Evolutionary conservation across 768 basidiomycete species (phyloP).

Genomic region (Lactarius vividus): DNA sequence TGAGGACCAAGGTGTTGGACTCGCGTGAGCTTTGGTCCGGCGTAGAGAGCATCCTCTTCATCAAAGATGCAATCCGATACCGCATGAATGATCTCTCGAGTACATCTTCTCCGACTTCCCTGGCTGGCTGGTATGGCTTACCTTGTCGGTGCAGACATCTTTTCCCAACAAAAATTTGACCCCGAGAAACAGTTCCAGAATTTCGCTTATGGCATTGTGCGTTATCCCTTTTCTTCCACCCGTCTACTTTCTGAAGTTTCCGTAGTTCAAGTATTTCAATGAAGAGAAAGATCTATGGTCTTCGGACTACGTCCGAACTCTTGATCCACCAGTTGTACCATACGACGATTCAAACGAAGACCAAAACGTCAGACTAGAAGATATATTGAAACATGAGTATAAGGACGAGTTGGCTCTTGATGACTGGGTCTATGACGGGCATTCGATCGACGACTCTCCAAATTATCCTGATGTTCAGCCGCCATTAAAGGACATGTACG

Average conservation of each 20-base stretch:
- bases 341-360: constrained; percentile 17
- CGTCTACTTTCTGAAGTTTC: background rate
- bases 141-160: constrained; percentile 17
- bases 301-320: background rate
- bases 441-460: constrained; percentile 10
- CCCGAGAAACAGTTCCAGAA: constrained; percentile 26
- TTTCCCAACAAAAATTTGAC: constrained; percentile 30
- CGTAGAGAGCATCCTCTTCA: background rate
- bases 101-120: background rate
- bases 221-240: background rate
- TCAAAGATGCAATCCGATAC: background rate
- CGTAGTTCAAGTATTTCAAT: constrained; percentile 18
- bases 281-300: constrained; percentile 5
- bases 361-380: constrained; percentile 12
- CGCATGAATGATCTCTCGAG: constrained; percentile 17
- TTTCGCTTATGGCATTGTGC: constrained; percentile 29
- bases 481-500: constrained; percentile 20
- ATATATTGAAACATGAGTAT: constrained; percentile 2
- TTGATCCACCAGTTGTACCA: background rate
- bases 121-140: background rate
- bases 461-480: background rate
- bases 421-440: constrained; percentile 21
- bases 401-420: constrained; percentile 8
- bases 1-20: constrained; percentile 10
- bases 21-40: background rate